Evolutionary conservation across 1,139 yeast species (phyloP).

Genomic region (Pichia sp.): DNA sequence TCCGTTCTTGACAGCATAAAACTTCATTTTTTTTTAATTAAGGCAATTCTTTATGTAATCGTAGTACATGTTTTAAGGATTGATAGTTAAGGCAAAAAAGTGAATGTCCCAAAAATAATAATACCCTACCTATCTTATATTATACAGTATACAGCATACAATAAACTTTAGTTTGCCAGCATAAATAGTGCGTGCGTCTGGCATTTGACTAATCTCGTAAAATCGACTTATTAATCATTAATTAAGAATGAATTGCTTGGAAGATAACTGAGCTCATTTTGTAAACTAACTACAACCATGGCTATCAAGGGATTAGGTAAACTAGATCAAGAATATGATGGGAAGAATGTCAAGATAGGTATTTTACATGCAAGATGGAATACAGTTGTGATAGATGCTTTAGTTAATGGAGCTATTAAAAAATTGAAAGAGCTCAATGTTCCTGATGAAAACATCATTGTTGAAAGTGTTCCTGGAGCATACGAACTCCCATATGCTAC

Average conservation of each 20-base stretch:
- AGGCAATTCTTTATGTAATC: too few species aligned
- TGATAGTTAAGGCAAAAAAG: too few species aligned
- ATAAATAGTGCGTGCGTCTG: too few species aligned
- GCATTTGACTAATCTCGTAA: too few species aligned
- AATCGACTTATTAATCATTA: too few species aligned
- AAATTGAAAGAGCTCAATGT: conserved; percentile 64
- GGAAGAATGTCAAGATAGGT: conserved; percentile 64
- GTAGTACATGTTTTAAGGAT: too few species aligned
- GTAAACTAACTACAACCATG: conserved; percentile 34
- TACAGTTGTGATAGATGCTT: conserved; percentile 61
- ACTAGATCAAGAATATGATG: conserved; percentile 66
- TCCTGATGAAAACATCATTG: conserved; percentile 61
- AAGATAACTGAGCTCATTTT: neutral
- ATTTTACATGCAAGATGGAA: conserved; percentile 98
- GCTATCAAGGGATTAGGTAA: conserved; percentile 77
- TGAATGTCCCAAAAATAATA: too few species aligned
- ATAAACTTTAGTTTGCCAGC: too few species aligned
- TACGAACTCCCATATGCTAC: conserved; percentile 88
- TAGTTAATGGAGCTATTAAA: conserved; percentile 70
- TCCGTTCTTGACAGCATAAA: conserved; percentile 21
- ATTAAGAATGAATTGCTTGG: too few species aligned
- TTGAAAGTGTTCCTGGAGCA: conserved; percentile 90
- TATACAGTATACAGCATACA: too few species aligned
- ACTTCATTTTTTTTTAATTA: conserved; percentile 13
- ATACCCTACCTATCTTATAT: too few species aligned